Evolutionary conservation across 352 stramenopile genomes (phyloP).

Genomic region (Hyaloperonospora brassicae): DNA sequence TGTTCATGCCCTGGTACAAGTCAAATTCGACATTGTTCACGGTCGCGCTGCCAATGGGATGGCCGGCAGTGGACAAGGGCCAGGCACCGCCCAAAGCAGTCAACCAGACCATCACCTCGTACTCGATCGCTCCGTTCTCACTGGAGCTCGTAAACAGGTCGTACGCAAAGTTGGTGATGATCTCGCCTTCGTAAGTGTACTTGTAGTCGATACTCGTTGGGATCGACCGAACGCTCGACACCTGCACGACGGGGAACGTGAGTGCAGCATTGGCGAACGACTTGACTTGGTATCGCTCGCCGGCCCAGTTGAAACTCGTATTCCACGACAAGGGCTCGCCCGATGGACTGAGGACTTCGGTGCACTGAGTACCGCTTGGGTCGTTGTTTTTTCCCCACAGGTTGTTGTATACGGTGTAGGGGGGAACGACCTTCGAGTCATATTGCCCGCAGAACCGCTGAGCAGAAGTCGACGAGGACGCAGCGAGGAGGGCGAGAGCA

Average conservation of each 20-base stretch:
- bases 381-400: constrained; percentile 29
- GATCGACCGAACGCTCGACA: constrained; percentile 29
- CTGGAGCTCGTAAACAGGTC: constrained; percentile 31
- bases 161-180: constrained; percentile 37
- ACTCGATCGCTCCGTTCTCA: constrained; percentile 20
- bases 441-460: constrained; percentile 28
- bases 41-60: constrained; percentile 20
- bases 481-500: no score
- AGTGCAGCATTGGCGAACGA: constrained; percentile 40
- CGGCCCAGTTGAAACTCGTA: constrained; percentile 33
- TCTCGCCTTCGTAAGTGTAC: constrained; percentile 29
- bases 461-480: background rate
- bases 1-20: constrained; percentile 30
- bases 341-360: constrained; percentile 22
- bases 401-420: constrained; percentile 47
- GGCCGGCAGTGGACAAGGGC: constrained; percentile 22
- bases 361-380: constrained; percentile 32
- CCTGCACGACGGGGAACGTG: constrained; percentile 25
- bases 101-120: constrained; percentile 40
- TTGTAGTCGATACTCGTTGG: constrained; percentile 31
- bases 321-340: constrained; percentile 29
- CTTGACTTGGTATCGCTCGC: constrained; percentile 30
- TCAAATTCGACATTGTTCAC: constrained; percentile 21
- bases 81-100: constrained; percentile 22
- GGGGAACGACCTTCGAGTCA: constrained; percentile 19